A percentile compares a stretch with the other conserved stretches of the same genome.
Conservation (phyloP, 345 rosid species). For the Salix exigua region DNA sequence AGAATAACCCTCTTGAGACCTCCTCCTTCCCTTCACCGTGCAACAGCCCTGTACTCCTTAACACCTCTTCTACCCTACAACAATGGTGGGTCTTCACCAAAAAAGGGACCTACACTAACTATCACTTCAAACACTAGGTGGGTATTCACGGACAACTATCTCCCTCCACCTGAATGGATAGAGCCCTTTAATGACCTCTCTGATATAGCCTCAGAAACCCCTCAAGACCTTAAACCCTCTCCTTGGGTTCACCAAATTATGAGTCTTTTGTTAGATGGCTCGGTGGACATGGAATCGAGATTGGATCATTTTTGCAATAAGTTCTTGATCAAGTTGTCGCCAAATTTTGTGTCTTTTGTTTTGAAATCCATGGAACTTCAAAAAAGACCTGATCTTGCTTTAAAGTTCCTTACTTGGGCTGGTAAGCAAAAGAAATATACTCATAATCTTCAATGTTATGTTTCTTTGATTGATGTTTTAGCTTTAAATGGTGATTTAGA, state of each 20-base stretch:
- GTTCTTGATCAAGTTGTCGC: constrained; percentile 63
- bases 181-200: constrained; percentile 77
- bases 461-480: constrained; percentile 58
- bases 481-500: constrained; percentile 42
- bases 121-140: constrained; percentile 31
- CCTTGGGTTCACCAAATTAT: constrained; percentile 71
- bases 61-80: constrained; percentile 9
- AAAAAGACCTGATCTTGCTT: constrained; percentile 41
- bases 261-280: constrained; percentile 56
- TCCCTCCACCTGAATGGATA: constrained; percentile 85
- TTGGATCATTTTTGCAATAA: constrained; percentile 48
- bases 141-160: constrained; percentile 32
- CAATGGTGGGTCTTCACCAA: constrained; percentile 24
- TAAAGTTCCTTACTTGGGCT: constrained; percentile 73
- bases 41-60: neutral
- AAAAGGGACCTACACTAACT: constrained; percentile 10
- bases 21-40: neutral
- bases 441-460: constrained; percentile 69
- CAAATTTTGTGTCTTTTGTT: constrained; percentile 59
- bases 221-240: constrained; percentile 44
- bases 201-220: constrained; percentile 41
- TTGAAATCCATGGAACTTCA: constrained; percentile 48
- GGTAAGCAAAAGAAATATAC: constrained; percentile 64
- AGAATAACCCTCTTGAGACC: constrained; percentile 13
- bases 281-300: constrained; percentile 62